Evolutionary conservation across 2,329 filamentous ascomycete species (phyloP), one percentile per base, ranked within the genome.

Genomic region (Colletotrichum gigasporum): DNA sequence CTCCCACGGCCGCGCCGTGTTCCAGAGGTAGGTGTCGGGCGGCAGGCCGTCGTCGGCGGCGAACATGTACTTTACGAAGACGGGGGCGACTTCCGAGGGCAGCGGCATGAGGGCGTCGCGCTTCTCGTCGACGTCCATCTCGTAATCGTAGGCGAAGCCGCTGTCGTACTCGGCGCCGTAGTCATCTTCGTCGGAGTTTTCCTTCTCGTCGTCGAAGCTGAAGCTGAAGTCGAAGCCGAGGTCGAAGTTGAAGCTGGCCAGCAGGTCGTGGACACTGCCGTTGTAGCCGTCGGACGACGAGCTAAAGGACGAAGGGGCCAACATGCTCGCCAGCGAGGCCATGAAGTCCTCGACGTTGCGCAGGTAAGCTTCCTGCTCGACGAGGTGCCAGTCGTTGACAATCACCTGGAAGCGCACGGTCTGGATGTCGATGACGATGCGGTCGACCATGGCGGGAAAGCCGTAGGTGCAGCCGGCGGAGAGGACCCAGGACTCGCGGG

Each of bases 21-120:
- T 79, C 79, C 79, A 80, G 37, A 80, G 71, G 58, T 80, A 80
- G 20, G 79, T 71, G 47, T 79, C 75, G 9, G 74, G 76, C 2
- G 66, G 51, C 20, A 68, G 55, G 5, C 70, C 71, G 44, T 78
- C 74, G 54, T 72, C 73, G 26, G 64, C 54, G 8, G 71, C 71
- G 16, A 74, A 39, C 18, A 74, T 71, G 64, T 68, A 68, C 68
- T 77, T 78, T 34, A 80, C 76, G 45, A 78, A 74, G 20, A 79
- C 73, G 55, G 76, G 76, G 26, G 75, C 57, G 22, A 65, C 63
- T 28, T 63, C 58, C 18, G 59, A 65, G 28, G 57, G 63, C 12
- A 65, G 35, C n/a, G 44, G 58, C 12, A 52, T 28, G 58, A 63
- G 35, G 20, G 39, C 41, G 22, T 55, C 58, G 20, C 35, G 26